Base-by-base conservation (phyloP, 2,329 filamentous ascomycete genomes). In the Pestalotiopsis sp. region DNA sequence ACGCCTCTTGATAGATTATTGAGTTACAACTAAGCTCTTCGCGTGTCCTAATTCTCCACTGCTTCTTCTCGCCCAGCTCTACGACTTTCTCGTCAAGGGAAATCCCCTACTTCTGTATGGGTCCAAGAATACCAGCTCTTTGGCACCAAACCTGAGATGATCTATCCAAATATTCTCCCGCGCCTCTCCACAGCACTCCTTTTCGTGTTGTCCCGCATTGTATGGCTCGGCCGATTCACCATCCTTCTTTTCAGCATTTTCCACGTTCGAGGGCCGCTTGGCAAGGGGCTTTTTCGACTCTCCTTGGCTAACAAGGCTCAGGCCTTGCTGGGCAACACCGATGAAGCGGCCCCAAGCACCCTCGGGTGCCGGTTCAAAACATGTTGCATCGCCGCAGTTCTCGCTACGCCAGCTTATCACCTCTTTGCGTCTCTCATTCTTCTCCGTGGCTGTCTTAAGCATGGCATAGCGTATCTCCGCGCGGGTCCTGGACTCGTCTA, bases 301-400 rank as follows among this genome's bases (percentile, higher is more conserved):
- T 20, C 31, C n/a, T 25, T n/a, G 14, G 14, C 31, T 17, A 12
- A 17, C n/a, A 17, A 66, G 31, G 7, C 63, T 23, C 12, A 66
- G 23, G 9, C 63, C 45, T 17, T 57, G 45, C 49, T 56, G 63
- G 14, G 45, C 63, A 41, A 23, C 27, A 27, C 31, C 27, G 20
- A 58, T 12, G 13, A 66, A 56, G 4, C 31, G 9, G 4, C 63
- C 41, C 41, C 36, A 58, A 5, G 41, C 20, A 7, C 63, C 25
- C 6, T 36, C 41, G 13, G 63, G 13, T 4, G 25, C 63, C n/a
- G 38, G 23, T 3, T 66, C 41, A 27, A 66, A 66, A 20, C 63
- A 66, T 36, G 63, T 56, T 17, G 63, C 57, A 5, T 27, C 56
- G 17, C 64, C 64, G 39, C 64, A 66, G n/a, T 60, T 66, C 17